Evolutionary conservation across 176 grass and related monocot species (phyloP).

Genomic region (Urochloa ruziziensis): DNA sequence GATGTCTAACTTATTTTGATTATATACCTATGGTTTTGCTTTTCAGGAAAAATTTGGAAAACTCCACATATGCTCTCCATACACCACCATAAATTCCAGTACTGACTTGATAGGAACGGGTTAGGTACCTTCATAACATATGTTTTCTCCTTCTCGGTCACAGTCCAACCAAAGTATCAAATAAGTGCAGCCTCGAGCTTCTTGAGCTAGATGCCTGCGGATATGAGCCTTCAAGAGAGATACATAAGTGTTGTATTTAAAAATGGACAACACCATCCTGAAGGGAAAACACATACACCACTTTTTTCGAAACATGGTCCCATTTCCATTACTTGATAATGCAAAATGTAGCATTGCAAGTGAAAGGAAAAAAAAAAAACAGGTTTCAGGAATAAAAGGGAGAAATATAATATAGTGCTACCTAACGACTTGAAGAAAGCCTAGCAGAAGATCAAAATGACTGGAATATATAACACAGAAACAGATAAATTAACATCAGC

Average conservation of each 20-base stretch:
- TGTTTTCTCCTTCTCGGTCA: conserved; percentile 98
- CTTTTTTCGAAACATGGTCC: neutral
- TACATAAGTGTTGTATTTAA: conserved; percentile 21
- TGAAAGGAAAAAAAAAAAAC: neutral
- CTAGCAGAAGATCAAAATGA: neutral
- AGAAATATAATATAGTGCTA: neutral
- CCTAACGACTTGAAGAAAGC: neutral
- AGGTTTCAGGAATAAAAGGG: neutral
- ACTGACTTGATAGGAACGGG: neutral
- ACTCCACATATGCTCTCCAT: neutral
- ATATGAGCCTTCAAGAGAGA: conserved; percentile 76
- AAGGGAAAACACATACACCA: neutral
- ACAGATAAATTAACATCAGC: neutral
- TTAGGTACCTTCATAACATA: conserved; percentile 91
- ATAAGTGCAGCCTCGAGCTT: conserved; percentile 79
- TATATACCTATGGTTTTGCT: neutral
- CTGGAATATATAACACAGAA: neutral
- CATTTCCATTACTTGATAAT: neutral
- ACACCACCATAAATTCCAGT: neutral
- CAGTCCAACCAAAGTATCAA: conserved; percentile 97
- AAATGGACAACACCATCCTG: neutral
- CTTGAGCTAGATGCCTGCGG: conserved; percentile 84
- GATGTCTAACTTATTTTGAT: neutral
- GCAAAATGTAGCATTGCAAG: neutral
- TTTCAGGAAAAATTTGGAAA: neutral